These are phyloP conservation scores for Aspergillus mulundensis DNA, from an alignment of 495 filamentous ascomycete genomes.

Conservation along the genomic window DNA sequence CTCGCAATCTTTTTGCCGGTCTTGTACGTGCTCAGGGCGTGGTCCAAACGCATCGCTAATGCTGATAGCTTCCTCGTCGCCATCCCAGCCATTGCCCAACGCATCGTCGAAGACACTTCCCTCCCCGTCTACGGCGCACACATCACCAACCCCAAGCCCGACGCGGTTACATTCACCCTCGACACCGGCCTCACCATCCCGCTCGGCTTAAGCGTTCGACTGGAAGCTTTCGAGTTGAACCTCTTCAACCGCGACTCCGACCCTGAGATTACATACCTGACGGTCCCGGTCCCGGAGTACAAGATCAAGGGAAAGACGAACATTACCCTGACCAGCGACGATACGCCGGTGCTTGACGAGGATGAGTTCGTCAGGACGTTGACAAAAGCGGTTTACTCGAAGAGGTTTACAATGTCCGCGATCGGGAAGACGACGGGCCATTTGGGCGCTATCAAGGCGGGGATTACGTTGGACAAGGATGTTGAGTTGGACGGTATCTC, in stretches of 20 bases:
- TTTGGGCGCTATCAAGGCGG: constrained; percentile 33
- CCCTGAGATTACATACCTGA: constrained; percentile 31
- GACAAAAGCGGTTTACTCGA: constrained; percentile 34
- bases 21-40: constrained; percentile 35
- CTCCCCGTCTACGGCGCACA: constrained; percentile 35
- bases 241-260: constrained; percentile 34
- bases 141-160: constrained; percentile 31
- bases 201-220: constrained; percentile 24
- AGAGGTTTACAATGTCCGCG: constrained; percentile 30
- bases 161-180: constrained; percentile 33
- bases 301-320: constrained; percentile 35
- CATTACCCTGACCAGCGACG: constrained; percentile 29
- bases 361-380: constrained; percentile 34
- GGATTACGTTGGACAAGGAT: constrained; percentile 36
- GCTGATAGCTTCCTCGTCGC: constrained; percentile 24
- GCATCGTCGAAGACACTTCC: constrained; percentile 35
- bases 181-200: constrained; percentile 34
- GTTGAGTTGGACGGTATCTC: constrained; percentile 27
- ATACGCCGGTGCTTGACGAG: constrained; percentile 35
- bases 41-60: too few relatives aligned
- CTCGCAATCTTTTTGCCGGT: constrained; percentile 41
- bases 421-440: constrained; percentile 31
- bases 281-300: constrained; percentile 28
- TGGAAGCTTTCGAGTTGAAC: constrained; percentile 31
- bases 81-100: constrained; percentile 39